Evolutionary conservation across 495 filamentous ascomycete species (phyloP).

Genomic region (Xylaria bambusicola): DNA sequence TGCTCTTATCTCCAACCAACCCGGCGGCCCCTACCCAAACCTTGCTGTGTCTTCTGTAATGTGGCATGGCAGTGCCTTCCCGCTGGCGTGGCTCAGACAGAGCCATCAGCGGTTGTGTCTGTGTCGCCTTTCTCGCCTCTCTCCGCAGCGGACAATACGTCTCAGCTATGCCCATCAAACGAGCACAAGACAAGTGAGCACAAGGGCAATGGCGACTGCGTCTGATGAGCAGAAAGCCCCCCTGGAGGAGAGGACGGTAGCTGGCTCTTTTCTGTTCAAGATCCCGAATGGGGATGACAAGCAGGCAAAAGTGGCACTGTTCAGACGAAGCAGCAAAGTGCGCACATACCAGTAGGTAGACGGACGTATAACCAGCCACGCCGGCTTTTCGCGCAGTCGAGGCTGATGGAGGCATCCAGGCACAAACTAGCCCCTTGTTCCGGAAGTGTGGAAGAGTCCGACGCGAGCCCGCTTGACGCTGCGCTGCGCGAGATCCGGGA

Average conservation of each 20-base stretch:
- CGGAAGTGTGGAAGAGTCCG: conserved; percentile 56
- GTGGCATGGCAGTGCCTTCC: conserved; percentile 3
- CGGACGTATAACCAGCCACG: not conserved
- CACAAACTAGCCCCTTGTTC: conserved; percentile 61
- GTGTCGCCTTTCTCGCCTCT: too few species aligned
- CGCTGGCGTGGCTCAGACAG: not conserved
- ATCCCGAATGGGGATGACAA: conserved; percentile 29
- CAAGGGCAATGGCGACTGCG: conserved; percentile 9
- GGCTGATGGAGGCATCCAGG: conserved; percentile 28
- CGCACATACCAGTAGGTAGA: conserved; percentile 54
- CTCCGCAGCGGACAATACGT: not conserved
- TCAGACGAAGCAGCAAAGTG: conserved; percentile 58
- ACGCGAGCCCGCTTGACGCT: conserved; percentile 51
- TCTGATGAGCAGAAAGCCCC: not conserved
- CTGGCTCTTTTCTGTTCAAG: conserved; percentile 60
- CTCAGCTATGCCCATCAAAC: not conserved
- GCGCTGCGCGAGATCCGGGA: conserved; percentile 66
- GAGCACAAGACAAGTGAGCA: not conserved
- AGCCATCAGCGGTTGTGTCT: not conserved
- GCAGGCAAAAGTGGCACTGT: conserved; percentile 55
- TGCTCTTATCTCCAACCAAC: not conserved
- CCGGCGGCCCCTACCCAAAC: not conserved
- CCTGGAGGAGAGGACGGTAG: conserved; percentile 48
- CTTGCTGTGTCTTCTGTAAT: not conserved
- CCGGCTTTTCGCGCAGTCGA: not conserved